Base-by-base conservation (phyloP, 257 asterid species). In the Agastache rugosa region DNA sequence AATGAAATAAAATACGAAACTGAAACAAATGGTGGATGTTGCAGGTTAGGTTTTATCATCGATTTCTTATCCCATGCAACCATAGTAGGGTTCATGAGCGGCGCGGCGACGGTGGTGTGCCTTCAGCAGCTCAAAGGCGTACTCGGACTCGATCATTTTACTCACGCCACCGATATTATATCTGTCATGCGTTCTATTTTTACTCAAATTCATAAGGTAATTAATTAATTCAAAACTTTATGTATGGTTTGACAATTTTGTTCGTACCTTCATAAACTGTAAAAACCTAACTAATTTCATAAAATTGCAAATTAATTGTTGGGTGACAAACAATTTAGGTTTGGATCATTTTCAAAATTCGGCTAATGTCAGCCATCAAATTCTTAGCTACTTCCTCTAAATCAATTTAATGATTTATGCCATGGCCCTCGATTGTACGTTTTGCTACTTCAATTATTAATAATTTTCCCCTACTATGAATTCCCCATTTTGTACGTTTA, bases 51-150 rank as follows among this genome's bases (percentile, higher is more conserved):
- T 81, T 92, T 94, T 70, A 87, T 94, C 0, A 97, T 92, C 39
- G 99, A 94, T 82, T 94, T 94, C 78, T 84, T 94, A 16, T 94
- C 99, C 12, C 97, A 94, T 79, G 96, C 99, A 70, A 92, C 97
- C 0, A 94, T 94, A 60, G 97, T 94, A 34, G 97, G 97, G 63
- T 94, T 94, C 91, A 94, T 92, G 99, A 89, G 89, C 0, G 99
- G 99, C 48, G 97, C 99, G 2, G 99, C 97, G 0, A 94, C 99
- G 3, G 97, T 94, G 16, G 99, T 94, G 35, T 82, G 89, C 71
- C 92, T 94, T 11, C 99, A 94, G 67, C 99, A 94, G 75, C 83
- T 94, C 16, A 94, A 90, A 79, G 96, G 98, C 59, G 66, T 94
- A 7, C 78, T 94, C 9, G 98, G 97, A 1, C 90, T 92, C 25